Percentiles rank a stretch among this genome's conserved stretches.
Evolutionary conservation across 2,329 filamentous ascomycete species (phyloP).

Genomic region (Aspergillus pseudonomiae): DNA sequence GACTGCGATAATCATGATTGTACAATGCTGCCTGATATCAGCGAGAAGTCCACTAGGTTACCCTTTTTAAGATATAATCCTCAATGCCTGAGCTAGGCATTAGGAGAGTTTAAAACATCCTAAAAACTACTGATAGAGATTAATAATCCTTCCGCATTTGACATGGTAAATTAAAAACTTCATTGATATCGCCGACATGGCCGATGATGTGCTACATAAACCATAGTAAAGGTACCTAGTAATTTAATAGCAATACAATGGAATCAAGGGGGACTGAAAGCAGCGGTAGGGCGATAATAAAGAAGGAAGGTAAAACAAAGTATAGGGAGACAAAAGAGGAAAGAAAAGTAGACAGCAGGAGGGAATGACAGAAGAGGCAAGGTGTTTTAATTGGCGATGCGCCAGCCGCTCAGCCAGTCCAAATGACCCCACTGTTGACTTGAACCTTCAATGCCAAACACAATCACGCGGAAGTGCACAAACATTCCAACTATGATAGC

Average conservation of each 20-base stretch:
- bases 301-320: neutral
- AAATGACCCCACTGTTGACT: constrained; percentile 86
- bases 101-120: too few species aligned
- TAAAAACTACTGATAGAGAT: neutral
- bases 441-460: constrained; percentile 90
- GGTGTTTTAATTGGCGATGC: constrained; percentile 60
- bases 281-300: neutral
- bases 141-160: neutral
- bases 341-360: neutral
- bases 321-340: constrained; percentile 5
- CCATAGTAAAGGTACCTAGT: neutral
- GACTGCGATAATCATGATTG: neutral
- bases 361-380: neutral
- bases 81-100: neutral
- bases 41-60: neutral
- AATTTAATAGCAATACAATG: neutral
- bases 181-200: neutral
- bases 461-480: constrained; percentile 87
- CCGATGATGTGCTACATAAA: neutral
- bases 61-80: neutral
- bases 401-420: constrained; percentile 91
- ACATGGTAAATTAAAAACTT: neutral
- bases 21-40: neutral
- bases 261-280: neutral
- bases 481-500: constrained; percentile 76